Conservation (phyloP, 768 basidiomycete genomes). For the Boletus sp. region DNA sequence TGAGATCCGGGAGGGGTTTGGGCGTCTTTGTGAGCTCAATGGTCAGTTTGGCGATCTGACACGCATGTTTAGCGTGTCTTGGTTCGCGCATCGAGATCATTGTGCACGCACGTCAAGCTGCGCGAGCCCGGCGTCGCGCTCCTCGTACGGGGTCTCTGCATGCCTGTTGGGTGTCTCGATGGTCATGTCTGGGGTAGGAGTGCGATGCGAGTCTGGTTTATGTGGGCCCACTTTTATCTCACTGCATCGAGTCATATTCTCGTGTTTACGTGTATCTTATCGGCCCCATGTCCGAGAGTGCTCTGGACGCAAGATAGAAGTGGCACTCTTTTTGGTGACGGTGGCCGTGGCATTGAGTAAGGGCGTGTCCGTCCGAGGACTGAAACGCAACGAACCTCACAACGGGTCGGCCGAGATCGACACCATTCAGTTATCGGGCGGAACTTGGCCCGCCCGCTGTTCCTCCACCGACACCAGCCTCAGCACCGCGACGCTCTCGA, state of each 20-base stretch:
- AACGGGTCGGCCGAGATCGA: not conserved
- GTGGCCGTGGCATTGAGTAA: too few relatives aligned
- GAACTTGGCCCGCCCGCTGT: not conserved
- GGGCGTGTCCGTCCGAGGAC: too few relatives aligned
- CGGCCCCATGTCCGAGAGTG: not conserved
- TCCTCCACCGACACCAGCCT: conserved; percentile 35
- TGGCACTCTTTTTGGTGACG: too few relatives aligned
- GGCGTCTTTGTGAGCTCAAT: conserved; percentile 44
- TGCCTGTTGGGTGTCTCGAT: not conserved
- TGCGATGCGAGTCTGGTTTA: not conserved
- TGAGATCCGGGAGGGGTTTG: conserved; percentile 49
- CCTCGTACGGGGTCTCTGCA: conserved; percentile 2
- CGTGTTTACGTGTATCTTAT: not conserved
- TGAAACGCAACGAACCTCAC: too few relatives aligned
- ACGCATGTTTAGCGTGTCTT: not conserved
- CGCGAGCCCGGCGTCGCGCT: not conserved
- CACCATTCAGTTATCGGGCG: not conserved
- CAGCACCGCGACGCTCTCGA: conserved; percentile 77
- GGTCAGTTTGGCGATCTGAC: conserved; percentile 54
- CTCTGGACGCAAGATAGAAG: too few relatives aligned
- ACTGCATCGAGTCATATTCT: not conserved
- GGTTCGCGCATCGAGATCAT: not conserved
- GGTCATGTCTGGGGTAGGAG: not conserved
- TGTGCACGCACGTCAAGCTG: conserved; percentile 21
- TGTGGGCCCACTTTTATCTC: too few relatives aligned